Percentiles rank a stretch among this genome's conserved stretches.
These are phyloP conservation scores for Verticillium zaregamsianum DNA, from an alignment of 2,329 filamentous ascomycete genomes.

Conservation along the genomic window DNA sequence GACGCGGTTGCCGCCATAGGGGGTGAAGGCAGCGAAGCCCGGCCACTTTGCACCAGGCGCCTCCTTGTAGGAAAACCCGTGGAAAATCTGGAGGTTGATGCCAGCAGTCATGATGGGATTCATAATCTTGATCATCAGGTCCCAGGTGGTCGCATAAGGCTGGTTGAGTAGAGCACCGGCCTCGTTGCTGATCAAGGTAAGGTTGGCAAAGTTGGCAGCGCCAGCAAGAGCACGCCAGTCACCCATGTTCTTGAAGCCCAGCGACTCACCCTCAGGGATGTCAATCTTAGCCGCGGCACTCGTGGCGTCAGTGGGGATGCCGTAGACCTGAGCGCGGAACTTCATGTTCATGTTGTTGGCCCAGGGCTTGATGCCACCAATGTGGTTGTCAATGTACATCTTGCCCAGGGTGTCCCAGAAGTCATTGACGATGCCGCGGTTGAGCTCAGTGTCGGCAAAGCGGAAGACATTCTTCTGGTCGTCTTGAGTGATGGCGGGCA, in stretches of 20 bases:
- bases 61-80: constrained; percentile 12
- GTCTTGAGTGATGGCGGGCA: constrained; percentile 6
- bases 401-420: constrained; percentile 10
- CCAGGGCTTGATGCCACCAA: constrained; percentile 4
- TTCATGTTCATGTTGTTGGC: constrained; percentile 3
- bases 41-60: constrained; percentile 11
- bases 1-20: constrained; percentile 2
- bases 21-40: constrained; percentile 11
- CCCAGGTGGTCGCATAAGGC: constrained; percentile 1
- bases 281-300: constrained; percentile 1
- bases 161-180: constrained; percentile 5
- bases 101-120: constrained; percentile 12
- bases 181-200: constrained; percentile 1
- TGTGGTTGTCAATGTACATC: constrained; percentile 10
- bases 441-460: constrained; percentile 6
- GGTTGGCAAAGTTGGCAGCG: constrained; percentile 4
- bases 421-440: constrained; percentile 9
- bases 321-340: constrained; percentile 11
- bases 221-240: constrained; percentile 3
- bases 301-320: constrained; percentile 7
- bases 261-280: constrained; percentile 3
- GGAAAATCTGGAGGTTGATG: constrained; percentile 12
- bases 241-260: constrained; percentile 4
- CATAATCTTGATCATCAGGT: constrained; percentile 6
- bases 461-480: constrained; percentile 9